Conservation (phyloP, 108 stramenopile genomes). For the Pseudonitzschia multiseries region DNA sequence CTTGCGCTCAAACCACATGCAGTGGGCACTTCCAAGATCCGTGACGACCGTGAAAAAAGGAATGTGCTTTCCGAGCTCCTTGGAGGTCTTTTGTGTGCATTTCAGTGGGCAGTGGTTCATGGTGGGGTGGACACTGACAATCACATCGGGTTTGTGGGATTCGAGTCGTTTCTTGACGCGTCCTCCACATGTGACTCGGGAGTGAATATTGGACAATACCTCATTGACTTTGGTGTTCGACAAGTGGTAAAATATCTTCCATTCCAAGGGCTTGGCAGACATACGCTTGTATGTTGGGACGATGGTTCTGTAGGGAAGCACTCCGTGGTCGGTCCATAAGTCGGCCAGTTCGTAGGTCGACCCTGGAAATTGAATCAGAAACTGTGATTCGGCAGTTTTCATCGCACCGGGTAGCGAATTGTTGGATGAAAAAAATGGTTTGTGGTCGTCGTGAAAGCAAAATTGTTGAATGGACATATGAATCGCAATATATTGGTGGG, state of each 20-base stretch:
- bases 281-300: slow-evolving; percentile 77
- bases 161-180: slow-evolving; percentile 60
- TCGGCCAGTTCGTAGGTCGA: slow-evolving; percentile 86
- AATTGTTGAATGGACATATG: not conserved
- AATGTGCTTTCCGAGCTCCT: slow-evolving; percentile 60
- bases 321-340: slow-evolving; percentile 74
- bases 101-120: slow-evolving; percentile 88
- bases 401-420: not conserved
- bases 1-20: slow-evolving; percentile 89
- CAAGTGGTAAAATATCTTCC: slow-evolving; percentile 80
- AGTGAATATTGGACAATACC: slow-evolving; percentile 55
- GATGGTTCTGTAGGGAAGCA: slow-evolving; percentile 50
- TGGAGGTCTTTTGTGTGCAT: slow-evolving; percentile 52
- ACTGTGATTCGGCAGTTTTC: slow-evolving; percentile 31
- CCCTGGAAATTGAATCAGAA: slow-evolving; percentile 84
- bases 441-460: not conserved
- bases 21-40: slow-evolving; percentile 92
- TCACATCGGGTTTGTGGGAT: slow-evolving; percentile 77
- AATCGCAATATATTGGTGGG: not conserved
- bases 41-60: slow-evolving; percentile 96
- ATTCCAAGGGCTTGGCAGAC: slow-evolving; percentile 83
- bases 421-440: not conserved
- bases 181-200: slow-evolving; percentile 54
- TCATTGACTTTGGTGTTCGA: slow-evolving; percentile 66
- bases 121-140: slow-evolving; percentile 92